A percentile compares a stretch with the other conserved stretches of the same genome.
Evolutionary conservation across 441 rosid genomes (phyloP).

Genomic region (Corymbia citriodora): DNA sequence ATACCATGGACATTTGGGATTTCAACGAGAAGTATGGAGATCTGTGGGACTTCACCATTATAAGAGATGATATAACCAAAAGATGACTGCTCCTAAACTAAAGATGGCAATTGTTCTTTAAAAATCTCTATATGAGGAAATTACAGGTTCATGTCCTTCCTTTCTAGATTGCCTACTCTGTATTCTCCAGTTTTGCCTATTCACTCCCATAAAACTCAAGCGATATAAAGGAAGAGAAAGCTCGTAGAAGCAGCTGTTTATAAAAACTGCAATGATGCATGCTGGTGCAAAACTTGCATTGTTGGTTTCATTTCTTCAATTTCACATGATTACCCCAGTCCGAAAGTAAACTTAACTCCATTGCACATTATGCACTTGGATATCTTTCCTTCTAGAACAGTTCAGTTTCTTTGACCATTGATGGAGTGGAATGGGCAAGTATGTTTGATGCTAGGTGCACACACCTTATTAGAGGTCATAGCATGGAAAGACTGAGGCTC

Average conservation of each 20-base stretch:
- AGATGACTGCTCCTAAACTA: constrained; percentile 18
- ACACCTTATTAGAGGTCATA: neutral
- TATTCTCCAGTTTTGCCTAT: neutral
- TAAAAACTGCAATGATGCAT: neutral
- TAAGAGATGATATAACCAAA: constrained; percentile 52
- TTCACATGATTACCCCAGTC: neutral
- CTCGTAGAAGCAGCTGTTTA: neutral
- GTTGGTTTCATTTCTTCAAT: neutral
- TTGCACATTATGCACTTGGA: no score
- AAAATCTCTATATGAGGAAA: neutral
- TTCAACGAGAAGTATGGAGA: constrained; percentile 90
- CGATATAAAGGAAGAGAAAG: neutral
- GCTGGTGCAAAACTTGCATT: neutral
- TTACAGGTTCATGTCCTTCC: neutral
- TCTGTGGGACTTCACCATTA: constrained; percentile 81
- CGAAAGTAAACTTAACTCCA: neutral
- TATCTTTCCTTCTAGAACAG: neutral
- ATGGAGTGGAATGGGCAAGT: neutral
- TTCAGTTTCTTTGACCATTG: neutral
- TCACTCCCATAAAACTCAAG: neutral
- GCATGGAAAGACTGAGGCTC: neutral
- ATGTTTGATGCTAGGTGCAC: neutral
- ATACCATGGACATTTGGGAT: constrained; percentile 86
- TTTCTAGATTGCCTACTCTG: neutral
- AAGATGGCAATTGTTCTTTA: neutral